Percentiles rank a stretch among this genome's conserved stretches.
phyloP scores from a whole-genome alignment of 331 rosid genomes.

The Cydonia oblonga region DNA sequence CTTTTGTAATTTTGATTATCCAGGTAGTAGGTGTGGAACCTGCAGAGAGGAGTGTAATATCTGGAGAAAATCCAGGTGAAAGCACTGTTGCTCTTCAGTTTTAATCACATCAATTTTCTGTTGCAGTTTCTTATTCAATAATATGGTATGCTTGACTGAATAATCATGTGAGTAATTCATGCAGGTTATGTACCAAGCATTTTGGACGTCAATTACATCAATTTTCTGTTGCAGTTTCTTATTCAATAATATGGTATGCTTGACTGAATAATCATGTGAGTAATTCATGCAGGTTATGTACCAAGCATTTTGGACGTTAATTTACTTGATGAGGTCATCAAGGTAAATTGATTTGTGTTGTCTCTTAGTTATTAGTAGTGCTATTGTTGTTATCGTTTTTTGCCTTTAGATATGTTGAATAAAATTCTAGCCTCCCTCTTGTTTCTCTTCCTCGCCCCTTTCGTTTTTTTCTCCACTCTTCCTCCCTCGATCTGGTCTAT shows the following conservation, averaged over 20 bases:
- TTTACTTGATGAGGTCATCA: conserved; percentile 87
- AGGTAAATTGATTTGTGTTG: conserved; percentile 37
- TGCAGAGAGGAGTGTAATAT: conserved; percentile 70
- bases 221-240: conserved; percentile 2
- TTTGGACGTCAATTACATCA: conserved; percentile 42
- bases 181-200: conserved; percentile 78
- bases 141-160: conserved; percentile 1
- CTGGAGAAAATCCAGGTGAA: conserved; percentile 73
- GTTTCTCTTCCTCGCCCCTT: neutral
- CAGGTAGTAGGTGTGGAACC: conserved; percentile 96
- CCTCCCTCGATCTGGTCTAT: neutral
- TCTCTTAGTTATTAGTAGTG: neutral
- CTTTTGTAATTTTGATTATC: conserved; percentile 8
- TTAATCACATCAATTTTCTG: neutral
- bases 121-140: conserved; percentile 9
- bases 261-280: conserved; percentile 1
- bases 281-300: conserved; percentile 53
- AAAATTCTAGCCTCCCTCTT: neutral
- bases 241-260: conserved; percentile 7
- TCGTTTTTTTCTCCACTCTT: neutral
- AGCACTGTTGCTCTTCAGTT: conserved; percentile 1
- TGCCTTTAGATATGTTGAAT: neutral
- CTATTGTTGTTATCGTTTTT: neutral
- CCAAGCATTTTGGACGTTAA: conserved; percentile 77
- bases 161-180: conserved; percentile 12